Evolutionary conservation across 306 rosid species (phyloP).

Genomic region (Hippophae gyantsensis): DNA sequence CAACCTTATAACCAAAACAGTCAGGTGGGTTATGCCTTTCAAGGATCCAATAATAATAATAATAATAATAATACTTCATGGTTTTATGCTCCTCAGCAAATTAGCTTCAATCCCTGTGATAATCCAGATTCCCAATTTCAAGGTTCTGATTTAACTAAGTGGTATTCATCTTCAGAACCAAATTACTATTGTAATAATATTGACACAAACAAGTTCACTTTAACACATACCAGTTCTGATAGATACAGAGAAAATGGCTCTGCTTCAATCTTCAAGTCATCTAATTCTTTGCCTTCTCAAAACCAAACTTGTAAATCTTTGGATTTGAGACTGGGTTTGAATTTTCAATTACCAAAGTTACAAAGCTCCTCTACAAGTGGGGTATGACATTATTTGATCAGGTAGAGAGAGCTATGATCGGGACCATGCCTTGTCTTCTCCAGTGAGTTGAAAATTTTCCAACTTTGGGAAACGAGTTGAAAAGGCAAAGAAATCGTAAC

Average conservation of each 20-base stretch:
- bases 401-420: no score
- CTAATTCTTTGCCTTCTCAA: conserved; percentile 27
- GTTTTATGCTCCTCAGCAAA: conserved; percentile 62
- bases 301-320: conserved; percentile 47
- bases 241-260: conserved; percentile 10
- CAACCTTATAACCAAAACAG: conserved; percentile 45
- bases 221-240: conserved; percentile 23
- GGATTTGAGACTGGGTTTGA: conserved; percentile 73
- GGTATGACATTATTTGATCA: conserved; percentile 1
- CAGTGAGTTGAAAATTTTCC: no score
- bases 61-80: conserved; percentile 19
- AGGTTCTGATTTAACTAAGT: conserved; percentile 23
- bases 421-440: no score
- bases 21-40: conserved; percentile 24
- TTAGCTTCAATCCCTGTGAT: conserved; percentile 51
- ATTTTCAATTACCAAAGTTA: conserved; percentile 30
- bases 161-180: conserved; percentile 27
- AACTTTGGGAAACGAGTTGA: no score
- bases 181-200: conserved; percentile 13
- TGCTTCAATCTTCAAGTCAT: conserved; percentile 34
- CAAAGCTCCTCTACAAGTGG: conserved; percentile 33
- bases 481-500: no score
- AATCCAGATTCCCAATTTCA: conserved; percentile 15
- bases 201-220: conserved; percentile 37
- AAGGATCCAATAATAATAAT: conserved; percentile 8